Conservation (phyloP, 2,329 filamentous ascomycete genomes). For the Beauveria scarabaeidicola region DNA sequence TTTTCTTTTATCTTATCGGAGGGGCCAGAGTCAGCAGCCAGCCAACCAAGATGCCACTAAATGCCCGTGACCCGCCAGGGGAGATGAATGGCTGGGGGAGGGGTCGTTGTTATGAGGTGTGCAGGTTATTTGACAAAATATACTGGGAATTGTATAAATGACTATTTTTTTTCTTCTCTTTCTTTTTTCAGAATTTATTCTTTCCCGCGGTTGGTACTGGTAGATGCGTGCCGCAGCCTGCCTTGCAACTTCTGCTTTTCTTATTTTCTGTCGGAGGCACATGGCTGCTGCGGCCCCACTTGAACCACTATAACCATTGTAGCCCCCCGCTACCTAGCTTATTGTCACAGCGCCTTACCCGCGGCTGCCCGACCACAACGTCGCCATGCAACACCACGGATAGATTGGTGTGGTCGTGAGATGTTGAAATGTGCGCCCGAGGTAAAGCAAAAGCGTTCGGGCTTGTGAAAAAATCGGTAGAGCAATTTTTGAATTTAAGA, state of each 20-base stretch:
- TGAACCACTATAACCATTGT: background rate
- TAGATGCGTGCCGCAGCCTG: background rate
- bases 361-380: background rate
- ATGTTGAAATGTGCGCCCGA: no score
- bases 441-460: no score
- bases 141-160: background rate
- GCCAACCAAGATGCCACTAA: slow-evolving; percentile 4
- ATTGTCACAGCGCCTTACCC: background rate
- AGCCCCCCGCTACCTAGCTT: background rate
- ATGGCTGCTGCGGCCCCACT: background rate
- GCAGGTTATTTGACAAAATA: background rate
- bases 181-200: background rate
- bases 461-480: no score
- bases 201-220: no score
- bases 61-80: slow-evolving; percentile 2
- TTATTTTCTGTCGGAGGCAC: background rate
- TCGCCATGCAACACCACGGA: no score
- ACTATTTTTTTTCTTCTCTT: no score
- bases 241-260: background rate
- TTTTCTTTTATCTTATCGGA: slow-evolving; percentile 12
- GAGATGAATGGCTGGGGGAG: slow-evolving; percentile 2
- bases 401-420: no score
- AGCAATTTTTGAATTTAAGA: no score
- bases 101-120: background rate
- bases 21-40: slow-evolving; percentile 1